Percentiles rank a stretch among this genome's conserved stretches.
phyloP scores from a whole-genome alignment of 139 green algal genomes.

The Haematococcus lacustris region DNA sequence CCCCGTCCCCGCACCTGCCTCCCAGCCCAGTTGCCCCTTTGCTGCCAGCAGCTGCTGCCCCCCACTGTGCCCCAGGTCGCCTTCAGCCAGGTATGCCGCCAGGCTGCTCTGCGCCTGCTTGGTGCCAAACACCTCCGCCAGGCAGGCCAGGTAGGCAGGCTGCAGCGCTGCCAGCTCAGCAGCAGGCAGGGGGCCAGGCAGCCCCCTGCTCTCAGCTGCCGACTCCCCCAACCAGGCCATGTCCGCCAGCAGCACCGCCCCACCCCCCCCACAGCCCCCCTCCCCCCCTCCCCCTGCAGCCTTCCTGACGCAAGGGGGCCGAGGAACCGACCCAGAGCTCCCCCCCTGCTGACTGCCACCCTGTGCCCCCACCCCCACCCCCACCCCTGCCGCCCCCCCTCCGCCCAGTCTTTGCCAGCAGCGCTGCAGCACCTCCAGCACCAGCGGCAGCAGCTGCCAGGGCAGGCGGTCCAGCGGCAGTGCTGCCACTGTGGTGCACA shows the following conservation, averaged over 20 bases:
- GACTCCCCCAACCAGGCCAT: too few relatives aligned
- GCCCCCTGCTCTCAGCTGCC: too few relatives aligned
- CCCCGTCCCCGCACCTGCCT: neutral
- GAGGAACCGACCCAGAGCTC: too few relatives aligned
- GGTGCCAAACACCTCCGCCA: conserved; percentile 43
- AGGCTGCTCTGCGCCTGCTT: conserved; percentile 29
- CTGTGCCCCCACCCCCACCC: too few relatives aligned
- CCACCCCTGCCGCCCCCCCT: too few relatives aligned
- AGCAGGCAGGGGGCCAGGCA: too few relatives aligned
- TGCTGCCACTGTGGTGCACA: conserved; percentile 40
- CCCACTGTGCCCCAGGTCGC: neutral
- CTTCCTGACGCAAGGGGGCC: neutral
- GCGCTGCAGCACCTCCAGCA: neutral
- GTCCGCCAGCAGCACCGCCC: too few relatives aligned
- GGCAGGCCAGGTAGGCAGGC: conserved; percentile 28
- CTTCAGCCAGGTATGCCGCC: neutral
- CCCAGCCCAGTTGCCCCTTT: neutral
- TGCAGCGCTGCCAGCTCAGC: conserved; percentile 11
- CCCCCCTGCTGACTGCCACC: too few relatives aligned
- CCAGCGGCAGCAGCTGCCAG: conserved; percentile 28
- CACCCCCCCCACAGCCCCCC: too few relatives aligned
- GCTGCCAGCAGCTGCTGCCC: neutral
- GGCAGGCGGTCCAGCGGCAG: conserved; percentile 58
- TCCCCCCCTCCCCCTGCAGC: too few relatives aligned
- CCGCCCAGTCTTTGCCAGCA: too few relatives aligned